Evolutionary conservation across 2,329 filamentous ascomycete species (phyloP).

Genomic region (Myriangium duriaei): DNA sequence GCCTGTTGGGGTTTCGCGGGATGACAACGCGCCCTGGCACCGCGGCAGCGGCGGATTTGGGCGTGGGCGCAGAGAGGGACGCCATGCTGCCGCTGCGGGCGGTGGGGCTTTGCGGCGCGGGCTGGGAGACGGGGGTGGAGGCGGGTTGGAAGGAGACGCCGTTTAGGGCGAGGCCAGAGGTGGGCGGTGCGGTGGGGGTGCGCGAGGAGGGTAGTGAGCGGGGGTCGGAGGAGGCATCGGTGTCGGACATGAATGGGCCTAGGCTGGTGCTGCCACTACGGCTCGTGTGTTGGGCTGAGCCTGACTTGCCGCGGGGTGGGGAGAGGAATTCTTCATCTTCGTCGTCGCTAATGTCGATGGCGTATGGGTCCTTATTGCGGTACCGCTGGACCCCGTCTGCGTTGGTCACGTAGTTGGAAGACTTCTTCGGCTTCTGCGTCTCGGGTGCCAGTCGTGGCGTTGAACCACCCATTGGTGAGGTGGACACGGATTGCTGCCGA

Average conservation of each 20-base stretch:
- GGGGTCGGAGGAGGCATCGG: neutral
- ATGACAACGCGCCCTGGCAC: slow-evolving; percentile 9
- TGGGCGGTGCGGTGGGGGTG: neutral
- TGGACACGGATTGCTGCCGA: slow-evolving; percentile 1
- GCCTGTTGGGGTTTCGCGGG: slow-evolving; percentile 11
- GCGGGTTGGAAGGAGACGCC: slow-evolving; percentile 7
- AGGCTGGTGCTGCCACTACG: neutral
- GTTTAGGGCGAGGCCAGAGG: slow-evolving; percentile 6
- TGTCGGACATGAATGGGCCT: neutral
- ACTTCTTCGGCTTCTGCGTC: slow-evolving; percentile 3
- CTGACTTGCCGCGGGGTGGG: neutral
- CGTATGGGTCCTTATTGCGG: slow-evolving; percentile 77
- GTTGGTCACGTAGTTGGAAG: neutral
- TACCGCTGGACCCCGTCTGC: slow-evolving; percentile 52
- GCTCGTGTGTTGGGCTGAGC: neutral
- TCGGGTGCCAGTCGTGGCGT: neutral
- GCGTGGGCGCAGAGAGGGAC: slow-evolving; percentile 11
- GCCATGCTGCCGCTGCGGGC: slow-evolving; percentile 8
- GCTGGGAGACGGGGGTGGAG: neutral
- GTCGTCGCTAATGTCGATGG: slow-evolving; percentile 58
- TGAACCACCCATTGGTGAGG: neutral
- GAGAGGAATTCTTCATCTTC: slow-evolving; percentile 31
- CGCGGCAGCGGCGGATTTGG: slow-evolving; percentile 16
- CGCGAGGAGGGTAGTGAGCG: neutral
- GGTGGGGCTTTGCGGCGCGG: slow-evolving; percentile 9